phyloP scores from a whole-genome alignment of 192 early-diverging fungal species.

The Gigaspora rosea region DNA sequence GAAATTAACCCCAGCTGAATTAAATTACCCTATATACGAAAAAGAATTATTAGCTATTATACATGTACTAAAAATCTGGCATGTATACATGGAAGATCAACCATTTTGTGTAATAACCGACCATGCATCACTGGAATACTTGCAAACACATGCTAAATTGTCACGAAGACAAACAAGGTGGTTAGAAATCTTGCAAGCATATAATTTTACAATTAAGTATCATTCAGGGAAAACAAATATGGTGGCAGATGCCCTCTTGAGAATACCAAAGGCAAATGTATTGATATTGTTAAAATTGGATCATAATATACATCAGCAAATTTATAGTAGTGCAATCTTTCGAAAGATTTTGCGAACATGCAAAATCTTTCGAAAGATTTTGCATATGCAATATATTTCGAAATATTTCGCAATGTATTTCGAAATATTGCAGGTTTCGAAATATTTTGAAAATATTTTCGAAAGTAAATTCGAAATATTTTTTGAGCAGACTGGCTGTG shows the following conservation, averaged over 20 bases:
- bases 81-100: constrained; percentile 35
- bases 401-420: no score
- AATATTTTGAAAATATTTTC: no score
- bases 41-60: constrained; percentile 49
- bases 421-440: no score
- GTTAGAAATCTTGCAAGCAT: constrained; percentile 14
- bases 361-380: no score
- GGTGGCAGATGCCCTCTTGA: background rate
- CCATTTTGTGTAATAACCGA: constrained; percentile 40
- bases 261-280: no score
- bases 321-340: no score
- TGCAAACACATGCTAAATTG: constrained; percentile 41
- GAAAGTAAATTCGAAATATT: no score
- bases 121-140: constrained; percentile 44
- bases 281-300: no score
- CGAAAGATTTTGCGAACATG: no score
- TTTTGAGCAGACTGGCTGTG: no score
- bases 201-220: constrained; percentile 24
- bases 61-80: constrained; percentile 41
- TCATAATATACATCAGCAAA: no score
- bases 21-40: constrained; percentile 38
- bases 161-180: constrained; percentile 24
- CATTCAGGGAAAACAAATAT: constrained; percentile 23
- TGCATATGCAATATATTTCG: no score
- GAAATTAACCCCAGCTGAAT: constrained; percentile 35